Conservation (phyloP, 164 flowering plant genomes). For the Aristolochia fimbriata region DNA sequence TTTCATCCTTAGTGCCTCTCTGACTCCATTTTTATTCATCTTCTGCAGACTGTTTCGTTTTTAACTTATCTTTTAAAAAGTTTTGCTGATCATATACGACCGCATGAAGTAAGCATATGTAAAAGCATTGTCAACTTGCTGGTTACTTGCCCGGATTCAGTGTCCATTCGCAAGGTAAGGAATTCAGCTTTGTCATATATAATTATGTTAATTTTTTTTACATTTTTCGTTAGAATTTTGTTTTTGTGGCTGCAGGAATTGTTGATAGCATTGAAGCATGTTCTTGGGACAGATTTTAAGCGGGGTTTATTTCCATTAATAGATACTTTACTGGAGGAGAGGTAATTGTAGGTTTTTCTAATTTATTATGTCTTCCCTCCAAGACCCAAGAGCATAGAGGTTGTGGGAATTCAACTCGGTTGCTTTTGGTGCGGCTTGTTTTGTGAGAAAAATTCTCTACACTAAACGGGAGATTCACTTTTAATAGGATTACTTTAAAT, state of each 20-base stretch:
- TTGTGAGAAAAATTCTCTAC: too few species aligned
- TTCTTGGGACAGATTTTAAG: constrained; percentile 92
- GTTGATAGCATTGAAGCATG: constrained; percentile 87
- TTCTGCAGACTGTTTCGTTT: constrained; percentile 92
- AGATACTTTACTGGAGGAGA: constrained; percentile 90
- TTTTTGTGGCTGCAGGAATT: constrained; percentile 57
- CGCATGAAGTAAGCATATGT: constrained; percentile 97
- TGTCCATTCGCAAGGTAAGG: constrained; percentile 77
- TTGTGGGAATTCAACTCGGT: too few species aligned
- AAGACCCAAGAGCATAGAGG: too few species aligned
- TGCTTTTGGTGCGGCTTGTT: too few species aligned
- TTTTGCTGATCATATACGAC: constrained; percentile 84
- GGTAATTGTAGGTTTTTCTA: constrained; percentile 23
- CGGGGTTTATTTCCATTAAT: constrained; percentile 93
- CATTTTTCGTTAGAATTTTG: neutral
- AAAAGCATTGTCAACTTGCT: constrained; percentile 96
- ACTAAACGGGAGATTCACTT: too few species aligned
- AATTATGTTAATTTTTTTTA: neutral
- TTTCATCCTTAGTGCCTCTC: too few species aligned
- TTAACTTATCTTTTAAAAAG: constrained; percentile 91
- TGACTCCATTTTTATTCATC: constrained; percentile 1
- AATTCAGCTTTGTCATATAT: neutral
- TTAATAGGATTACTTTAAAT: too few species aligned
- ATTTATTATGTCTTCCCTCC: too few species aligned
- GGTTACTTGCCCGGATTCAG: constrained; percentile 95